A percentile compares a stretch with the other conserved stretches of the same genome.
Conservation (phyloP, 441 rosid species). For the Populus hybrid region DNA sequence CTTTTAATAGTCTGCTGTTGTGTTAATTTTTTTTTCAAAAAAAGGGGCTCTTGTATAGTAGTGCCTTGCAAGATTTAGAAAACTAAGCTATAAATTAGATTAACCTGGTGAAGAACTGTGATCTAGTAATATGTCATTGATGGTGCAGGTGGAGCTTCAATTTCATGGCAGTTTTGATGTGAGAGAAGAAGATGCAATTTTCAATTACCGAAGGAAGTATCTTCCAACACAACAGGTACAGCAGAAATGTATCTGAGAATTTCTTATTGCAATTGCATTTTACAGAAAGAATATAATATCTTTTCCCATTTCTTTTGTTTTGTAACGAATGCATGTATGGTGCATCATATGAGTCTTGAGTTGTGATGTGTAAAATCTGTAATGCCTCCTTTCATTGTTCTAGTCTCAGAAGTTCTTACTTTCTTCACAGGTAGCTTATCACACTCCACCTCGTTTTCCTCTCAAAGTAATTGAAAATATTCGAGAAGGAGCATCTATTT, state of each 20-base stretch:
- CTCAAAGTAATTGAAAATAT: conserved; percentile 63
- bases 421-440: conserved; percentile 76
- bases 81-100: not conserved
- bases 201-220: conserved; percentile 91
- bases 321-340: not conserved
- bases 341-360: not conserved
- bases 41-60: not conserved
- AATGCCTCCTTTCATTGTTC: conserved; percentile 13
- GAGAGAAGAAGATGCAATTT: conserved; percentile 72
- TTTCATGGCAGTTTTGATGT: conserved; percentile 59
- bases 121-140: conserved; percentile 21
- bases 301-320: not conserved
- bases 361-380: not conserved
- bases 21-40: not conserved
- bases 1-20: not conserved
- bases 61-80: not conserved
- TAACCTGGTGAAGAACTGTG: conserved; percentile 12
- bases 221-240: conserved; percentile 95
- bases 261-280: conserved; percentile 14
- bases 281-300: not conserved
- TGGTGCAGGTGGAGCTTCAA: conserved; percentile 83
- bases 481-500: conserved; percentile 75
- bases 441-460: conserved; percentile 97
- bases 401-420: conserved; percentile 9
- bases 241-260: conserved; percentile 13